Percentiles rank a stretch among this genome's conserved stretches.
Conservation (phyloP, 257 asterid genomes). For the Dorcoceras hygrometricum region DNA sequence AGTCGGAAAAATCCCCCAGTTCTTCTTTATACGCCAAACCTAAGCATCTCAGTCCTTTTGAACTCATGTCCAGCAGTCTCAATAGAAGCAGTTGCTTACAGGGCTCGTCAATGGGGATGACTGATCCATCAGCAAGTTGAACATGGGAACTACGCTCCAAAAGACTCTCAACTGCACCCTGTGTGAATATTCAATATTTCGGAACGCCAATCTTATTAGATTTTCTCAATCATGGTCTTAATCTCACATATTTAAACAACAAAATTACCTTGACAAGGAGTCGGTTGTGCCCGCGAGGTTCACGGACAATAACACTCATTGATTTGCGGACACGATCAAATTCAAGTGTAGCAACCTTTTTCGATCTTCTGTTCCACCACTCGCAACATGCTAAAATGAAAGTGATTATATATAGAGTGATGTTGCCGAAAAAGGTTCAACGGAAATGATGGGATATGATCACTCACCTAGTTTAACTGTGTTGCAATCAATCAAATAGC, state of each 20-base stretch:
- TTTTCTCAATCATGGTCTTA: no score
- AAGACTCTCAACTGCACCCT: constrained; percentile 96
- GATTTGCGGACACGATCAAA: constrained; percentile 90
- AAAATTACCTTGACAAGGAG: constrained; percentile 81
- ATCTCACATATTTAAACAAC: not conserved
- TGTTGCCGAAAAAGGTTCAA: not conserved
- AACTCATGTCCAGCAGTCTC: constrained; percentile 69
- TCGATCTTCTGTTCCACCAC: constrained; percentile 73
- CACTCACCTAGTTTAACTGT: constrained; percentile 58
- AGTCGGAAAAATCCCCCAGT: constrained; percentile 71
- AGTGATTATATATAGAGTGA: constrained; percentile 14
- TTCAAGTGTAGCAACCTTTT: constrained; percentile 72
- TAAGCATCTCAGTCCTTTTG: constrained; percentile 78
- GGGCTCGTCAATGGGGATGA: constrained; percentile 52
- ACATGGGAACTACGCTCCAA: constrained; percentile 66
- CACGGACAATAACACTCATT: constrained; percentile 75
- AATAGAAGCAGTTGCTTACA: constrained; percentile 50
- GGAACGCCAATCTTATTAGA: no score
- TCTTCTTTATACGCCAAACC: constrained; percentile 83
- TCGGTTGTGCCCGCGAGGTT: constrained; percentile 53
- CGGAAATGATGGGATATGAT: not conserved
- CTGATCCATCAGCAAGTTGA: constrained; percentile 75
- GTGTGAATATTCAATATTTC: constrained; percentile 22
- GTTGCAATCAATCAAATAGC: constrained; percentile 57
- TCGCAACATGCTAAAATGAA: constrained; percentile 57